Base-by-base conservation (phyloP, 768 basidiomycete genomes). In the Trametes sanguinea region DNA sequence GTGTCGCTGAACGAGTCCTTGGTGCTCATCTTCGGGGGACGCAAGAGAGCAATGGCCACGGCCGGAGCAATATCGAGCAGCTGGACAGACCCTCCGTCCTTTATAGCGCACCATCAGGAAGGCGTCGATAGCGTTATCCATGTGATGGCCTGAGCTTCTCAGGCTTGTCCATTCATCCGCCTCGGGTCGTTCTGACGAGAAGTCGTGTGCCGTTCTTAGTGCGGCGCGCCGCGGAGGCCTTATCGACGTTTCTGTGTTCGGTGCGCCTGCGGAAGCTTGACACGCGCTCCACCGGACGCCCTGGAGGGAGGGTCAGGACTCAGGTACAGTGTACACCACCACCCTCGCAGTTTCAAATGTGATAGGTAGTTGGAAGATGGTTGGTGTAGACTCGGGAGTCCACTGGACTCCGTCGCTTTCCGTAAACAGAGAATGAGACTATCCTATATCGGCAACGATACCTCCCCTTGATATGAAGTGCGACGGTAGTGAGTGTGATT, bases 1-100 rank as follows among this genome's bases (percentile, higher is more conserved):
- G 52, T 16, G 54, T 53, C 54, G 58, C 61, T 61, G 60, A 68
- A 61, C 33, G 68, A 69, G 2, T 51, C 67, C 51, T 62, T 58
- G 10, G 63, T 22, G 51, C 63, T 67, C 67, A 69, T 71, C 40
- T 59, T 58, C 46, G 40, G 29, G 30, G 32, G 46, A 32, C 43
- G 17, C 11, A 5, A n/a, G 39, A 33, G 48, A 22, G 42, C 29
- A n/a, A 14, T 17, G 39, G 14, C 40, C 17, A 50, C 16, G 37
- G 13, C n/a, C 13, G 44, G 53, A 40, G 43, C 44, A 27, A 29
- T 44, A 42, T 29, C 42, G 53, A 14, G 42, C 29, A 27, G 11
- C 40, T n/a, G 53, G n/a, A 42, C 39, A 14, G 9, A 4, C 13
- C 40, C 8, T 10, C 27, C 53, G 14, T 54, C 9, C 44, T 51